Evolutionary conservation across 768 basidiomycete genomes (phyloP), one percentile per base, ranked within the genome.

Genomic region (Trametes punicea): DNA sequence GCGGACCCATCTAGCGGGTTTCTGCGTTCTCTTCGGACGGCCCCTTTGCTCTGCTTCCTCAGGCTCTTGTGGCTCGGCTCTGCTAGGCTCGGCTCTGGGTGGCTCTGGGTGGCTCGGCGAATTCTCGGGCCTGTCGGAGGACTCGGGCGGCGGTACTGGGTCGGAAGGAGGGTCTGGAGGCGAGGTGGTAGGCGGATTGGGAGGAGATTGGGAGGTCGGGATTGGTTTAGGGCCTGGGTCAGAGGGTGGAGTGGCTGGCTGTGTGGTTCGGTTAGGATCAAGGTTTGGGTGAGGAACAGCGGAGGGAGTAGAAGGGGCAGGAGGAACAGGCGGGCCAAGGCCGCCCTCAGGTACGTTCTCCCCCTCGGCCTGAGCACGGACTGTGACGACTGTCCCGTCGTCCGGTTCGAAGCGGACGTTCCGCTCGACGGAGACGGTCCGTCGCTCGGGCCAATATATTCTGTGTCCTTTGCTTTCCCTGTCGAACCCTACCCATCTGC

Each of bases 361-460:
- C 49, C 49, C 49, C 49, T 50, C 49, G 49, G 33, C n/a, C 49
- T 50, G 49, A 13, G 39, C 38, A 34, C 29, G 49, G n/a, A 40
- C 38, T 18, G 20, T 40, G 18, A 50, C 38, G 15, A 26, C 20
- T 5, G 20, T 21, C 2, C 25, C 49, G 25, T n/a, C 21, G 15
- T 11, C 15, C 5, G 34, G 34, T 15, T 36, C 34, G 34, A 57
- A 47, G 27, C 31, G 48, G 13, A 57, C 48, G 15, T 50, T 40
- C 9, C 49, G 47, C 33, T 57, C 42, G 41, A 57, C 26, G 18
- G 56, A 42, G 39, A 57, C 42, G 20, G 41, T 42, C 4, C 31
- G 49, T n/a, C 21, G 18, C 46, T 41, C 31, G n/a, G 56, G 56
- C 56, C 56, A 57, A 21, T 52, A 57, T 33, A 57, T 42, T 7